These are phyloP conservation scores for Tolypocladium pustulatum DNA, from an alignment of 2,329 filamentous ascomycete species.

Conservation along the genomic window DNA sequence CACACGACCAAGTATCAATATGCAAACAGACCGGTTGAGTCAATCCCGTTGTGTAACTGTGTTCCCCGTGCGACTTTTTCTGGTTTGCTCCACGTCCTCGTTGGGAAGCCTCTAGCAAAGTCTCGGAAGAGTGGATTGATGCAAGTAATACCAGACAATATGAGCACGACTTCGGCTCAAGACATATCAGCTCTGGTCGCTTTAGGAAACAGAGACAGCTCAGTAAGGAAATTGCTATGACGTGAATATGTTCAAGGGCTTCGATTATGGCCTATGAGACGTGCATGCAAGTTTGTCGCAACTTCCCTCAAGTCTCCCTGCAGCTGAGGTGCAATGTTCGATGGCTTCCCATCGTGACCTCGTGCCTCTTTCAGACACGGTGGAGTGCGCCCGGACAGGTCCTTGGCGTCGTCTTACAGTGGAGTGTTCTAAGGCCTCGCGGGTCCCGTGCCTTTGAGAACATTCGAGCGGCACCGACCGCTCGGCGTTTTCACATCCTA, in stretches of 20 bases:
- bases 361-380: not conserved
- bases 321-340: not conserved
- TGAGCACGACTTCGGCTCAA: no score
- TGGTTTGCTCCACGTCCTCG: no score
- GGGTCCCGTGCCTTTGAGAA: not conserved
- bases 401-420: not conserved
- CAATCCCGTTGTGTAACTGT: no score
- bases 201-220: not conserved
- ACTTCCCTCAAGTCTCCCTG: not conserved
- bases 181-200: no score
- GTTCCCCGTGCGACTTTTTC: no score
- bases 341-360: not conserved
- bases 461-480: not conserved
- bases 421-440: not conserved
- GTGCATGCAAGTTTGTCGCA: not conserved
- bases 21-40: no score
- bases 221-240: not conserved
- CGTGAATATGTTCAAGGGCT: no score
- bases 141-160: no score
- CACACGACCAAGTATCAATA: no score
- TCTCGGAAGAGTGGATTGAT: no score
- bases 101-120: no score
- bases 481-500: not conserved
- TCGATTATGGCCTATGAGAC: not conserved
- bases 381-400: not conserved